Evolutionary conservation across 2,329 filamentous ascomycete genomes (phyloP).

Genomic region (Epichloe bromicola): DNA sequence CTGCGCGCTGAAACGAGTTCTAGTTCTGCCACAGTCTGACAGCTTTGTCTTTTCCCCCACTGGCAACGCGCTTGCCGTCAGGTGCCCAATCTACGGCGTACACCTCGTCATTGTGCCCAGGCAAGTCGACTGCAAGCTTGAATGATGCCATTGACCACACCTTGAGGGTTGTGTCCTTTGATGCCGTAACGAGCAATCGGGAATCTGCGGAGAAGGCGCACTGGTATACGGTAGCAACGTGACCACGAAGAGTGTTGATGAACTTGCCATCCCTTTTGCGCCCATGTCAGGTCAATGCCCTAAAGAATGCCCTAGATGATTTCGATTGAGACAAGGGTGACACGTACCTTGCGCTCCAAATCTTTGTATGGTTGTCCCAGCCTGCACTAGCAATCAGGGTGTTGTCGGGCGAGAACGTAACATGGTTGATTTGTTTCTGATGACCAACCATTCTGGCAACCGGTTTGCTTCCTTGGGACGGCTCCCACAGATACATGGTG

Average conservation of each 20-base stretch:
- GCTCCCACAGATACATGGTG: constrained; percentile 93
- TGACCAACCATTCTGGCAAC: constrained; percentile 84
- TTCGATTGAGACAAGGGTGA: neutral
- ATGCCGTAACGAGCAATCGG: constrained; percentile 72
- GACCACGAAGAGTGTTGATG: constrained; percentile 74
- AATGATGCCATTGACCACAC: constrained; percentile 84
- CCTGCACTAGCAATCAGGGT: constrained; percentile 73
- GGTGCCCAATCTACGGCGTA: constrained; percentile 93
- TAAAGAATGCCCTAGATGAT: neutral
- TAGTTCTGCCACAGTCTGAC: constrained; percentile 54
- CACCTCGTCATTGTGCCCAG: constrained; percentile 84
- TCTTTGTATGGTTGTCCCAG: constrained; percentile 90
- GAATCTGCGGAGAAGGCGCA: constrained; percentile 88
- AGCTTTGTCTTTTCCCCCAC: constrained; percentile 84
- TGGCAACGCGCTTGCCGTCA: constrained; percentile 77
- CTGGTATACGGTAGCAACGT: constrained; percentile 84
- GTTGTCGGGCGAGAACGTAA: constrained; percentile 86
- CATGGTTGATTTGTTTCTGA: constrained; percentile 93
- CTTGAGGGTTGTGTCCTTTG: constrained; percentile 87
- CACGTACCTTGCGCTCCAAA: constrained; percentile 65
- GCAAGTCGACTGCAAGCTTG: constrained; percentile 68
- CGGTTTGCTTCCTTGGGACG: constrained; percentile 63
- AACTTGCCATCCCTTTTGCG: constrained; percentile 54
- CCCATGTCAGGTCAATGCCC: neutral
- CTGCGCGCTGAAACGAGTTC: constrained; percentile 1